Base-by-base conservation (phyloP, 2,329 filamentous ascomycete species). In the Sporothrix protearum region DNA sequence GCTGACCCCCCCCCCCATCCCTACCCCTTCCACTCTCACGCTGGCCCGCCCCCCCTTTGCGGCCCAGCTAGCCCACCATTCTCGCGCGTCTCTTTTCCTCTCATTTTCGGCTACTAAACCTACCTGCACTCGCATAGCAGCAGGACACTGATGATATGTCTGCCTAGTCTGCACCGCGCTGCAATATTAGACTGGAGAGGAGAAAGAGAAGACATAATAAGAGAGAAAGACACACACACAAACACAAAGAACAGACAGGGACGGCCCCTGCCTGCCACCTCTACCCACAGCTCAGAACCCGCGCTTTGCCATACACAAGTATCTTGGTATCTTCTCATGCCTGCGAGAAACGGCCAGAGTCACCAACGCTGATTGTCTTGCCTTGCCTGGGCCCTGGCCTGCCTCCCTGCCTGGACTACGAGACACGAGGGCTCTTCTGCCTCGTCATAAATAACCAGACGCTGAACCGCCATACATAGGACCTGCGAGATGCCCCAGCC, bases 371-470 rank as follows among this genome's bases (percentile, higher is more conserved):
- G 16, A 25, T 36, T 22, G 28, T 42, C 47, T 42, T 55, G 47
- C 47, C 9, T 47, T 53, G 64, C 47, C 49, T 47, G 25, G 47
- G 16, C 10, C 61, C 61, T 49, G 9, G 42, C 68, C 45, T 64
- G 57, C 36, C 39, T 42, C 45, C 67, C 30, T 70, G 53, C 68
- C 68, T 59, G 49, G 25, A n/a, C 36, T 28, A 30, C 30, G 33
- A 36, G n/a, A 19, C 45, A 45, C 61, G 22, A 28, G 61, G 30
- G 42, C 42, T 25, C 49, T 66, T 71, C 69, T 71, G 69, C 69
- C 59, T 66, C 69, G 59, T 66, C 69, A 71, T 66, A 71, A 66
- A 66, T 57, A 57, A 66, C n/a, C 12, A 25, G 14, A 53, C n/a
- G 57, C 49, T 42, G 9, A 42, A 66, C 63, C n/a, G 45, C 28